Evolutionary conservation across 345 rosid genomes (phyloP).

Genomic region (Hevea brasiliensis): DNA sequence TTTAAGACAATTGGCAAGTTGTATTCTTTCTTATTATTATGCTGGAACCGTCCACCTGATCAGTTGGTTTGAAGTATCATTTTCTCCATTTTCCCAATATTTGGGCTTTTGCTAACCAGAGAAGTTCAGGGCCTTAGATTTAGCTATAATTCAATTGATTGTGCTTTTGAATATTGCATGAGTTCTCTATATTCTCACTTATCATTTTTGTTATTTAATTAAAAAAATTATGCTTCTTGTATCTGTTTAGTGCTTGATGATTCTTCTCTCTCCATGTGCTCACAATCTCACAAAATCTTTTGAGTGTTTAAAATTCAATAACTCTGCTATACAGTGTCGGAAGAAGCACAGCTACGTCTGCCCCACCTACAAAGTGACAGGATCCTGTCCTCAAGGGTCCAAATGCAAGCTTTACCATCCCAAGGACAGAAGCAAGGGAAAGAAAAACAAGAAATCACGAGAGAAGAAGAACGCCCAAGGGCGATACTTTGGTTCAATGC

Average conservation of each 20-base stretch:
- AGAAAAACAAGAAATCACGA: conserved; percentile 55
- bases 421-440: conserved; percentile 57
- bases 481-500: conserved; percentile 63
- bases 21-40: no score
- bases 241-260: conserved; percentile 1
- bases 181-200: no score
- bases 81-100: background rate
- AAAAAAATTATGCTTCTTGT: background rate
- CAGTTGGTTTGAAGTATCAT: background rate
- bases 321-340: conserved; percentile 77
- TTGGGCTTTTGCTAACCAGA: background rate
- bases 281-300: conserved; percentile 19
- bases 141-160: conserved; percentile 1
- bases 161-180: background rate
- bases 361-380: conserved; percentile 70
- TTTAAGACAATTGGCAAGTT: no score
- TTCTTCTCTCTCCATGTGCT: conserved; percentile 16
- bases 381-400: conserved; percentile 74
- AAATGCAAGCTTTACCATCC: conserved; percentile 96
- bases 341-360: conserved; percentile 92
- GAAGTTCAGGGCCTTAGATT: background rate
- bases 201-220: background rate
- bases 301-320: conserved; percentile 36
- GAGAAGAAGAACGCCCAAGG: conserved; percentile 50
- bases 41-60: background rate